Conservation (phyloP, 768 basidiomycete genomes). For the Mycena chlorophos region DNA sequence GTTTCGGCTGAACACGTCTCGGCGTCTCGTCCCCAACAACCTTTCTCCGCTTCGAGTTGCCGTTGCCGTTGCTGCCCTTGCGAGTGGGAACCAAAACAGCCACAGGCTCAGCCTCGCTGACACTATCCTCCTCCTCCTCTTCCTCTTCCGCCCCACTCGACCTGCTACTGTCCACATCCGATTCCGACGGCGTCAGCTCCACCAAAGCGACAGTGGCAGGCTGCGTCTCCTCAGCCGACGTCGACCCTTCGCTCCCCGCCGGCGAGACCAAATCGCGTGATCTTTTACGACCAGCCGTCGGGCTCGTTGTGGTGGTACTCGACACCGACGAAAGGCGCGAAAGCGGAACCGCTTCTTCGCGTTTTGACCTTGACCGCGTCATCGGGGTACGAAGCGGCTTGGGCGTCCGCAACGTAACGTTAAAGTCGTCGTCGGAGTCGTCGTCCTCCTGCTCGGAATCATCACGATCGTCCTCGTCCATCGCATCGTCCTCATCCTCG, state of each 20-base stretch:
- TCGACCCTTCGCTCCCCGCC: not conserved
- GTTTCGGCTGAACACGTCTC: no score
- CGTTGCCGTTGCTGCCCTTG: no score
- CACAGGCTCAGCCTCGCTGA: no score
- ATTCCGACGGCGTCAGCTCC: not conserved
- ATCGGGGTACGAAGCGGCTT: constrained; percentile 3
- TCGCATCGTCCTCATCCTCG: constrained; percentile 32
- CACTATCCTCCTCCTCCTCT: no score
- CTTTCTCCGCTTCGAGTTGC: no score
- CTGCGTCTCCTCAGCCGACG: not conserved
- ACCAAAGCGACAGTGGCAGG: not conserved
- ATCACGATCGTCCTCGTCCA: constrained; percentile 34
- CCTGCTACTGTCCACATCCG: not conserved
- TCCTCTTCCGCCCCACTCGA: no score
- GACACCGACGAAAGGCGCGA: not conserved
- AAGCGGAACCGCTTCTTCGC: not conserved
- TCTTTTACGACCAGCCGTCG: not conserved
- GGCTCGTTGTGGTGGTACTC: not conserved
- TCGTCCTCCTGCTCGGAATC: constrained; percentile 66
- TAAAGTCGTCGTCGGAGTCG: constrained; percentile 67
- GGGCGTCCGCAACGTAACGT: constrained; percentile 69
- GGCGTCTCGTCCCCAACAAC: no score
- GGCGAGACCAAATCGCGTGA: not conserved
- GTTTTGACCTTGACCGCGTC: constrained; percentile 12
- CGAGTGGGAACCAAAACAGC: no score